phyloP scores from a whole-genome alignment of 495 filamentous ascomycete species.

The Tuber brumale region DNA sequence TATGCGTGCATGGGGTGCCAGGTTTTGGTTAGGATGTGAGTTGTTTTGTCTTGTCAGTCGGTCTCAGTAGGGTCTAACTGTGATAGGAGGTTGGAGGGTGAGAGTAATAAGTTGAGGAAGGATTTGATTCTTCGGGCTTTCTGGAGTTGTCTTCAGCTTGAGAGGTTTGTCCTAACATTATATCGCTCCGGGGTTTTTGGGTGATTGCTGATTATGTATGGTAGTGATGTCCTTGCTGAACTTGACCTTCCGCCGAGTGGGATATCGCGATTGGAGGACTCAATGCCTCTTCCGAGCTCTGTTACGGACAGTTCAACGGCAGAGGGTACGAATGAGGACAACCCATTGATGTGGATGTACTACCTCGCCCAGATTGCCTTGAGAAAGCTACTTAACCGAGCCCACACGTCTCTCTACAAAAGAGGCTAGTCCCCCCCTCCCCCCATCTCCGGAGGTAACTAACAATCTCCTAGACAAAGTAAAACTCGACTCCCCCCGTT shows the following conservation, averaged over 20 bases:
- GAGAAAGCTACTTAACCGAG: conserved; percentile 73
- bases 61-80: neutral
- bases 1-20: conserved; percentile 69
- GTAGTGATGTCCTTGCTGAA: conserved; percentile 86
- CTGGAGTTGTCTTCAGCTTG: conserved; percentile 90
- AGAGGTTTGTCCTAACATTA: conserved; percentile 58
- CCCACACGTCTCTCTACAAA: conserved; percentile 74
- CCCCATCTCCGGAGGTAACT: neutral
- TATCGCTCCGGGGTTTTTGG: neutral
- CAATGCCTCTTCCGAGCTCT: conserved; percentile 58
- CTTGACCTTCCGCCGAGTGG: conserved; percentile 73
- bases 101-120: conserved; percentile 33
- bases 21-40: conserved; percentile 71
- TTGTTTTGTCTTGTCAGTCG: conserved; percentile 10
- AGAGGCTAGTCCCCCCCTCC: conserved; percentile 40
- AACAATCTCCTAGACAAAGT: conserved; percentile 24
- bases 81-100: conserved; percentile 33
- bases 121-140: conserved; percentile 70
- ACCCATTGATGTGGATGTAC: conserved; percentile 60
- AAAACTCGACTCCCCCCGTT: conserved; percentile 39
- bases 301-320: conserved; percentile 41
- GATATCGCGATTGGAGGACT: conserved; percentile 63
- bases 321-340: conserved; percentile 43
- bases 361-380: conserved; percentile 83
- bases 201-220: conserved; percentile 9